Conservation (phyloP, 2,329 filamentous ascomycete species). For the Fusarium torreyae region DNA sequence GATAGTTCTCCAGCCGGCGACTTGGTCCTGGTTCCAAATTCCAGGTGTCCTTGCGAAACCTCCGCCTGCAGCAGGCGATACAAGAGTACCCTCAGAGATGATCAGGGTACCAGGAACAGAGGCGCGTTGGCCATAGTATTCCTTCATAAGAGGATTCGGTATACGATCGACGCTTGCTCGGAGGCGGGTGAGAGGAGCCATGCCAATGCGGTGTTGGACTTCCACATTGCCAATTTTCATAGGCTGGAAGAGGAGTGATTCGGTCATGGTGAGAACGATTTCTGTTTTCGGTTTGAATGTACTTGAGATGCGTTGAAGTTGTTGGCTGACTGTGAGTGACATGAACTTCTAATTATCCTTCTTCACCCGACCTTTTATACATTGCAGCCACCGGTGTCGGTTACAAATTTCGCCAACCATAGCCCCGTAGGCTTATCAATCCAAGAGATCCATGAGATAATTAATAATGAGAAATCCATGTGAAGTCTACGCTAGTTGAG, state of each 20-base stretch:
- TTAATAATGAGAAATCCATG: too few relatives aligned
- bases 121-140: conserved; percentile 64
- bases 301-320: not conserved
- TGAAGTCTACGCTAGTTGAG: too few relatives aligned
- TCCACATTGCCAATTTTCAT: conserved; percentile 58
- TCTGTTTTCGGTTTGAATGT: not conserved
- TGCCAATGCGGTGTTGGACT: conserved; percentile 63
- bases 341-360: not conserved
- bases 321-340: not conserved
- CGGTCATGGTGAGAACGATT: conserved; percentile 4
- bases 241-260: conserved; percentile 59
- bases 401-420: not conserved
- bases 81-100: conserved; percentile 63
- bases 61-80: conserved; percentile 52
- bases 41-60: conserved; percentile 66
- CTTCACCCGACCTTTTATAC: not conserved
- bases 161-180: conserved; percentile 59
- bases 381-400: too few relatives aligned
- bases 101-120: conserved; percentile 60
- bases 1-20: conserved; percentile 72
- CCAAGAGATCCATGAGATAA: not conserved
- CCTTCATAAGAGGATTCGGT: conserved; percentile 56
- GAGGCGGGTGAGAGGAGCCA: conserved; percentile 71
- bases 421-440: conserved; percentile 1
- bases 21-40: conserved; percentile 70